Conservation (phyloP, 2,329 filamentous ascomycete species). For the Waltergamsia citrina region DNA sequence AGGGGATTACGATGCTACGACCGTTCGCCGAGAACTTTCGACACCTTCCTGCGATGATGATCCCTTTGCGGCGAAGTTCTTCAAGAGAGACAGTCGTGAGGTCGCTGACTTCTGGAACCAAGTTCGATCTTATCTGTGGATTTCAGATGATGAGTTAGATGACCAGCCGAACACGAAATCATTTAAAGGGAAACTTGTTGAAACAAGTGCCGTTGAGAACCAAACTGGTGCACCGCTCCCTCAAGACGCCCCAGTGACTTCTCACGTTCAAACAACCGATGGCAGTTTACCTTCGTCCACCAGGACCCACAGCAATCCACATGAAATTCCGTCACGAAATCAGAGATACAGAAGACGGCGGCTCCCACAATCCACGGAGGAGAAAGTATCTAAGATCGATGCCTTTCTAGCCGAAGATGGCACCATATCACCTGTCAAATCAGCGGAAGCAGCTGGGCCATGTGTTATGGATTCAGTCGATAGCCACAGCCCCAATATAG, state of each 20-base stretch:
- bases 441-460: not conserved
- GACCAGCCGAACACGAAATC: not conserved
- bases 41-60: no score
- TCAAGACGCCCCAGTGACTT: not conserved
- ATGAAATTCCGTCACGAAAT: no score
- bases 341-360: conserved; percentile 1
- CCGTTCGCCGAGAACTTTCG: no score
- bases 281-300: not conserved
- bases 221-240: not conserved
- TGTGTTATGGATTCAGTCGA: not conserved
- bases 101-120: conserved; percentile 19
- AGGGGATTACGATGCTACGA: not conserved
- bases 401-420: not conserved
- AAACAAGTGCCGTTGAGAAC: not conserved
- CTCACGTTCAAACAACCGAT: not conserved
- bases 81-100: conserved; percentile 11
- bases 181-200: not conserved
- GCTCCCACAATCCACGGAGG: conserved; percentile 1
- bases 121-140: conserved; percentile 17
- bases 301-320: not conserved
- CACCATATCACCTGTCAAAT: not conserved
- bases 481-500: not conserved
- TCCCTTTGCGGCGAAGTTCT: no score
- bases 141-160: conserved; percentile 20
- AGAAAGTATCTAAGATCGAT: conserved; percentile 2